Evolutionary conservation across 2,329 filamentous ascomycete genomes (phyloP), one percentile per base, ranked within the genome.

Genomic region (Orbilia blumenaviensis): DNA sequence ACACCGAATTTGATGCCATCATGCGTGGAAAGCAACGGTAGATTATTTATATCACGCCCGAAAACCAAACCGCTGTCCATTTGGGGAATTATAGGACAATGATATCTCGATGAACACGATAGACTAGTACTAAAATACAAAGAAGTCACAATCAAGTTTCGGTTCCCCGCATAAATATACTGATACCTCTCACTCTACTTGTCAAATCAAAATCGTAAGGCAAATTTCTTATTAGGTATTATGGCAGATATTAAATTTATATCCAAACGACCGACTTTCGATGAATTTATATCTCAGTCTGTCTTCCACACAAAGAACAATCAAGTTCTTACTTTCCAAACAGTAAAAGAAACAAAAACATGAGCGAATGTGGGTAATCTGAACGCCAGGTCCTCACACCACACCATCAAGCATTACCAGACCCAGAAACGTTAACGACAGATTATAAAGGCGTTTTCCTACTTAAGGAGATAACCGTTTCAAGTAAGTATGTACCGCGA

Each of bases 1-100:
- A 97, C 81, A 90, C 92, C 69, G 94, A 98, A 88, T 93, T 97
- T 89, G 94, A 97, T 89, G 88, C 89, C 84, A 71, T 77, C 36
- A 92, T 93, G 87, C 86, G 96, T 84, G 91, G 90, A 87, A 96
- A 97, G 89, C 86, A 80, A n/a, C 78, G 80, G 79, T 80, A 80
- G 66, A 80, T 46, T 23, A 34, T 25, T 8, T 25, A 54, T 36
- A 38, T 4, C 12, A 44, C 18, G 21, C 29, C 27, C 6, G 2
- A 10, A 38, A 32, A 60, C 7, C 3, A 25, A 42, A 27, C 18
- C 12, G 3, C 21, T 14, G 27, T n/a, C 38, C n/a, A 1, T 21
- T 25, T 42, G 41, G 56, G n/a, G 56, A 46, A 5, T 44, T 18
- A 29, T 29, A 21, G 9, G n/a, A n/a, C 12, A 32, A 18, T 16